phyloP scores from a whole-genome alignment of 2,329 filamentous ascomycete genomes.

The Penicillium sumatraense region DNA sequence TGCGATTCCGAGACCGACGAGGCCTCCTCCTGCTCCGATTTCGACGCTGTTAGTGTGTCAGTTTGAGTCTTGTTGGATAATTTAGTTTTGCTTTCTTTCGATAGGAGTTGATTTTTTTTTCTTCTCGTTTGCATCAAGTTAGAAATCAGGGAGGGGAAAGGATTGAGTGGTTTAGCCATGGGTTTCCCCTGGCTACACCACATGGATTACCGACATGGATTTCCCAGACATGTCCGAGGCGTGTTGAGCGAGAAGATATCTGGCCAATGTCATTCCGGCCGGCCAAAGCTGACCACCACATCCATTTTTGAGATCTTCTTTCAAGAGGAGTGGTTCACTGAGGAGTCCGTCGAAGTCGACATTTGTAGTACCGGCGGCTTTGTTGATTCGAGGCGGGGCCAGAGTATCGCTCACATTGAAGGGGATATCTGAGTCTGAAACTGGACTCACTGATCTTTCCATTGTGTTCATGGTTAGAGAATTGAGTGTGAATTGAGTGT shows the following conservation, averaged over 20 bases:
- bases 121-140: not conserved
- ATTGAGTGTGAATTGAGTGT: not conserved
- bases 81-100: too few relatives aligned
- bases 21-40: slow-evolving; percentile 86
- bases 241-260: slow-evolving; percentile 81
- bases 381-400: slow-evolving; percentile 58
- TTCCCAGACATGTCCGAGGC: slow-evolving; percentile 65
- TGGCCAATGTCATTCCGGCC: slow-evolving; percentile 84
- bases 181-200: not conserved
- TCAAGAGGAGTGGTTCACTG: slow-evolving; percentile 70
- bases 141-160: not conserved
- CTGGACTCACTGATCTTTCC: slow-evolving; percentile 23
- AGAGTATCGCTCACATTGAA: slow-evolving; percentile 59
- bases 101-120: too few relatives aligned
- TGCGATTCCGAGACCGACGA: slow-evolving; percentile 72
- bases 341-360: slow-evolving; percentile 76
- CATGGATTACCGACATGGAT: slow-evolving; percentile 67
- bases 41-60: slow-evolving; percentile 68
- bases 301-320: slow-evolving; percentile 83
- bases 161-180: not conserved
- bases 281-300: slow-evolving; percentile 96
- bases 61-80: not conserved
- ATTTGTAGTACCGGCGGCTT: slow-evolving; percentile 55
- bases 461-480: slow-evolving; percentile 11
- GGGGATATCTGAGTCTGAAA: slow-evolving; percentile 33